phyloP scores from a whole-genome alignment of 106 monocot species.

The Dioscorea dumetorum region DNA sequence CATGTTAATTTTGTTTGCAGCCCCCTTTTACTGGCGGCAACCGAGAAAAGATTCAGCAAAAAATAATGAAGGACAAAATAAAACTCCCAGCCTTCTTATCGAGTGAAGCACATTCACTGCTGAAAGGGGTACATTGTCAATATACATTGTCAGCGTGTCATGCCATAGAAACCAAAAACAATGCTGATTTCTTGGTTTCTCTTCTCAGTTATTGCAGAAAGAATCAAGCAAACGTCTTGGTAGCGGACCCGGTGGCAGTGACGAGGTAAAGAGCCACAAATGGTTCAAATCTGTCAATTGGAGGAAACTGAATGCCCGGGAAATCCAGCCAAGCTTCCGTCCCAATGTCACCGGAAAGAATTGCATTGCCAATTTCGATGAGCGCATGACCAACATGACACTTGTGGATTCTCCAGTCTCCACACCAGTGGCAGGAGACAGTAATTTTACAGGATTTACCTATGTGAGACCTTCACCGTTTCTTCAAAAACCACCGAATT shows the following conservation, averaged over 20 bases:
- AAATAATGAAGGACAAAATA: slow-evolving; percentile 87
- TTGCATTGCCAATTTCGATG: slow-evolving; percentile 85
- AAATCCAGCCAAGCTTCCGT: slow-evolving; percentile 66
- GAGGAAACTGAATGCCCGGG: slow-evolving; percentile 73
- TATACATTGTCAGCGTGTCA: background rate
- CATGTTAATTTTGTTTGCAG: slow-evolving; percentile 20
- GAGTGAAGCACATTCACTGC: slow-evolving; percentile 77
- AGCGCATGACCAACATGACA: slow-evolving; percentile 69
- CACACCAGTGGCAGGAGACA: slow-evolving; percentile 58
- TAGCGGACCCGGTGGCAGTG: slow-evolving; percentile 50
- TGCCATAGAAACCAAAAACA: too few relatives aligned
- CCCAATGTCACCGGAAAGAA: slow-evolving; percentile 60
- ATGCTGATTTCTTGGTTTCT: background rate
- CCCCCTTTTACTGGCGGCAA: slow-evolving; percentile 83
- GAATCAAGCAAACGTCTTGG: slow-evolving; percentile 77
- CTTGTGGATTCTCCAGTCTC: slow-evolving; percentile 73
- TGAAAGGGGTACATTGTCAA: slow-evolving; percentile 68
- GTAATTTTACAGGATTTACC: slow-evolving; percentile 56
- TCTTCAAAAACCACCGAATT: slow-evolving; percentile 20
- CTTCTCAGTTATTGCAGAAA: slow-evolving; percentile 77
- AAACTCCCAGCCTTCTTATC: slow-evolving; percentile 80
- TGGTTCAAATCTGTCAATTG: slow-evolving; percentile 94
- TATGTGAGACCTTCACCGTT: slow-evolving; percentile 66
- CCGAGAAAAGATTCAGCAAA: slow-evolving; percentile 79
- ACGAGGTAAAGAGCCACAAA: slow-evolving; percentile 91